Evolutionary conservation across 192 early-diverging fungal species (phyloP).

Genomic region (Coemansia javaensis): DNA sequence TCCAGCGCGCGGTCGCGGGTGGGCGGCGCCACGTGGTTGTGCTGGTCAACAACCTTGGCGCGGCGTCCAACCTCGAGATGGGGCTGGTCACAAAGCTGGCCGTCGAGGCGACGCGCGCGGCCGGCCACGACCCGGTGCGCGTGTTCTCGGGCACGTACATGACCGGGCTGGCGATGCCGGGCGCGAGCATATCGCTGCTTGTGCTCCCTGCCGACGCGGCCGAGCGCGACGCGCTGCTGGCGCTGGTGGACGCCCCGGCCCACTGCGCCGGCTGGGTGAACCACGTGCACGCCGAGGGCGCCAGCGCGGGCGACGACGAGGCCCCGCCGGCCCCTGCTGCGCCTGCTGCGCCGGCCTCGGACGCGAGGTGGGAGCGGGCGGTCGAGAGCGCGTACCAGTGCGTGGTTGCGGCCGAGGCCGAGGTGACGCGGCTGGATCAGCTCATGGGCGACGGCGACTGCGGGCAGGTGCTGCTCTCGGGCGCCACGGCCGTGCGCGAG

Average conservation of each 20-base stretch:
- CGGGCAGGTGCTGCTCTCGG: slow-evolving; percentile 63
- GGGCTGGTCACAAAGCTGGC: slow-evolving; percentile 67
- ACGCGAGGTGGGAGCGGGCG: slow-evolving; percentile 49
- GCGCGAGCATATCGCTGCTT: slow-evolving; percentile 65
- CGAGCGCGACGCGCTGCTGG: slow-evolving; percentile 30
- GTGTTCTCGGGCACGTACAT: slow-evolving; percentile 69
- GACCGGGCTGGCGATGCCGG: slow-evolving; percentile 80
- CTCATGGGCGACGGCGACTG: slow-evolving; percentile 84
- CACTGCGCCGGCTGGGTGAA: slow-evolving; percentile 64
- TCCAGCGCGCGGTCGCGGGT: slow-evolving; percentile 19
- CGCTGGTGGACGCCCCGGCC: slow-evolving; percentile 56
- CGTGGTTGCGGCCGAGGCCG: slow-evolving; percentile 52
- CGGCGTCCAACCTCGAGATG: slow-evolving; percentile 66
- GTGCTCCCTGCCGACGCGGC: slow-evolving; percentile 50
- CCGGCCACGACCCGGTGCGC: slow-evolving; percentile 49
- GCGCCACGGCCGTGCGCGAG: slow-evolving; percentile 58
- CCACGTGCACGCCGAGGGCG: slow-evolving; percentile 31
- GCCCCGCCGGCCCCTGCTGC: slow-evolving; percentile 12
- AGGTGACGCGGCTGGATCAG: slow-evolving; percentile 66
- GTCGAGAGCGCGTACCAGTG: slow-evolving; percentile 46
- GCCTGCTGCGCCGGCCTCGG: slow-evolving; percentile 30
- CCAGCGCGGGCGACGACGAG: slow-evolving; percentile 44
- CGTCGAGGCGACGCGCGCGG: slow-evolving; percentile 38
- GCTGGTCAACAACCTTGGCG: slow-evolving; percentile 84
- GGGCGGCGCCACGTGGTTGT: slow-evolving; percentile 52